Evolutionary conservation across 2,329 filamentous ascomycete genomes (phyloP).

Genomic region (Aspergillus fructus): DNA sequence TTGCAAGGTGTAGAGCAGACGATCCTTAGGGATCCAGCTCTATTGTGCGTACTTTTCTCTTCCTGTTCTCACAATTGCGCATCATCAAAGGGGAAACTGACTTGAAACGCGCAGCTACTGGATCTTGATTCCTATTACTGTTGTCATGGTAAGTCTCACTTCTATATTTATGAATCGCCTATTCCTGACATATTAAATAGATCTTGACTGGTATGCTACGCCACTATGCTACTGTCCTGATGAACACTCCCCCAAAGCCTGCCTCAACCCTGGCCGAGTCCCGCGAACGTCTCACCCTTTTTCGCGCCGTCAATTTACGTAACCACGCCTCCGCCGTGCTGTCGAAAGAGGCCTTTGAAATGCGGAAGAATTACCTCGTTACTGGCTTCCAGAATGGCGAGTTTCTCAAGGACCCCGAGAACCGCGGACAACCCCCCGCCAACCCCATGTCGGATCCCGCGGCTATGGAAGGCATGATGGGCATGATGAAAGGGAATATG

Average conservation of each 20-base stretch:
- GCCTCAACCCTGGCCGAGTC: conserved; percentile 59
- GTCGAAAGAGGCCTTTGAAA: conserved; percentile 72
- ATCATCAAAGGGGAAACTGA: background rate
- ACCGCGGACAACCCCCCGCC: conserved; percentile 78
- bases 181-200: conserved; percentile 40
- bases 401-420: conserved; percentile 86
- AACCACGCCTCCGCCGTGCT: conserved; percentile 79
- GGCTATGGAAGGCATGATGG: conserved; percentile 99
- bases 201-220: conserved; percentile 92
- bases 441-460: conserved; percentile 95
- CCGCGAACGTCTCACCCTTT: conserved; percentile 80
- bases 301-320: conserved; percentile 81
- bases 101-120: conserved; percentile 69
- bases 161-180: background rate
- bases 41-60: conserved; percentile 70
- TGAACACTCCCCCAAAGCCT: conserved; percentile 79
- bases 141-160: conserved; percentile 74
- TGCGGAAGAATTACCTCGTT: conserved; percentile 77
- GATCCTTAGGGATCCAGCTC: conserved; percentile 96
- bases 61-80: background rate
- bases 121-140: conserved; percentile 95
- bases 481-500: conserved; percentile 99
- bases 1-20: conserved; percentile 79
- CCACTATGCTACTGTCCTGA: conserved; percentile 92
- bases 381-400: conserved; percentile 79